A percentile compares a stretch with the other conserved stretches of the same genome.
Conservation (phyloP, 495 filamentous ascomycete species). For the Podospora australis region DNA sequence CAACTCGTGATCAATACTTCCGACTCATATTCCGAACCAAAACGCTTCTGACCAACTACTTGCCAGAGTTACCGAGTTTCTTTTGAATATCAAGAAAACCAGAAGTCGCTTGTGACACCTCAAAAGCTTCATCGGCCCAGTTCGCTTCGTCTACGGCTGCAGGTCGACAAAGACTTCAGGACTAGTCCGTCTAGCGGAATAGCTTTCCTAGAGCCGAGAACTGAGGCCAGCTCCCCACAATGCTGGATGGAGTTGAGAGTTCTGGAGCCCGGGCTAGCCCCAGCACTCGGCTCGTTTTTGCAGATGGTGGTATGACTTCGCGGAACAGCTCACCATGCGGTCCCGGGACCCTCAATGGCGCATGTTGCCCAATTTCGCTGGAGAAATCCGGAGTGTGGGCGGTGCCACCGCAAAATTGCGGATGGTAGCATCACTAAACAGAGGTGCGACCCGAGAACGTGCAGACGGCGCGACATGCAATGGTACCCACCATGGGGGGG, state of each 20-base stretch:
- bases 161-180: not conserved
- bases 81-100: too few relatives aligned
- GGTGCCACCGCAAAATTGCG: not conserved
- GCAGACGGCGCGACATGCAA: slow-evolving; percentile 11
- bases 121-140: too few relatives aligned
- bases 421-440: not conserved
- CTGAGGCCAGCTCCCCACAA: not conserved
- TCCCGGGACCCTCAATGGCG: slow-evolving; percentile 1
- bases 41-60: too few relatives aligned
- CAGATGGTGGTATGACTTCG: not conserved
- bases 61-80: too few relatives aligned
- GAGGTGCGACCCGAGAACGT: slow-evolving; percentile 11
- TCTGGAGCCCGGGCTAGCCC: not conserved
- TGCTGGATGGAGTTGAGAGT: not conserved
- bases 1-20: too few relatives aligned
- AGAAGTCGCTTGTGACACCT: too few relatives aligned
- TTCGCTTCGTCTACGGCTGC: too few relatives aligned
- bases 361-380: slow-evolving; percentile 9
- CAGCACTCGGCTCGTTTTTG: not conserved
- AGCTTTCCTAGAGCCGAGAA: not conserved
- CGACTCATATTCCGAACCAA: too few relatives aligned
- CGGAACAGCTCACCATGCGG: not conserved
- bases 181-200: not conserved
- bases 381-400: too few relatives aligned
- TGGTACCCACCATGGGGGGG: not conserved